These are phyloP conservation scores for Gossypium mustelinum DNA, from an alignment of 345 rosid genomes.

Conservation along the genomic window DNA sequence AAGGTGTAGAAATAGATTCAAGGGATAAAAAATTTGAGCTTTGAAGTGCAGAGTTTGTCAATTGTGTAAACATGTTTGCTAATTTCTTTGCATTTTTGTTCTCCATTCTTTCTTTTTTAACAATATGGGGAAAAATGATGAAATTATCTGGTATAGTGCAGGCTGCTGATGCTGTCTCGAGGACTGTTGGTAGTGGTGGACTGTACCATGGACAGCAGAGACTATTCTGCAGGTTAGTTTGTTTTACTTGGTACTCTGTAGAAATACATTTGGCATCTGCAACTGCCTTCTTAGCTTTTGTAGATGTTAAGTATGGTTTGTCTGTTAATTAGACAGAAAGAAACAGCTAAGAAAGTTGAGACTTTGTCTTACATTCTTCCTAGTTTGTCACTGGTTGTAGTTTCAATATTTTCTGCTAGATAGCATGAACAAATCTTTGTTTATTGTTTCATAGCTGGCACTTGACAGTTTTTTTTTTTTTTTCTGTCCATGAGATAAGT, in stretches of 20 bases:
- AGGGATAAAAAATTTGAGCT: background rate
- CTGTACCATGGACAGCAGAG: conserved; percentile 95
- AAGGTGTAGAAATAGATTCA: background rate
- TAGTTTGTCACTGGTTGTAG: background rate
- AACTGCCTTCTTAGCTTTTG: background rate
- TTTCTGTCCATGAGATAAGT: background rate
- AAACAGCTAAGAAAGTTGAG: background rate
- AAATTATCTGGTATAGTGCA: conserved; percentile 31
- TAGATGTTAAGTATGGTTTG: background rate
- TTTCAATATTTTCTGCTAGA: background rate
- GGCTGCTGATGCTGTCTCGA: conserved; percentile 64
- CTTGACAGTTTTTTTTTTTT: background rate
- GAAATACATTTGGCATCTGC: background rate
- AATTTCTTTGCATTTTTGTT: background rate
- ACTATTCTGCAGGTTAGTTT: conserved; percentile 75
- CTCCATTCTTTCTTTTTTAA: background rate
- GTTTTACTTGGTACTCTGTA: background rate
- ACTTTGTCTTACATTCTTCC: background rate
- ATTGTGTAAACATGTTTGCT: background rate
- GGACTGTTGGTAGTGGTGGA: conserved; percentile 81
- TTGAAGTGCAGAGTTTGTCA: background rate
- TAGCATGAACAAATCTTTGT: background rate
- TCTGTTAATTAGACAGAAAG: background rate
- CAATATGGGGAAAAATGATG: background rate
- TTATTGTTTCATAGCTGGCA: background rate